Conservation (phyloP, 2,329 filamentous ascomycete genomes). For the Cyphellophora attinorum region DNA sequence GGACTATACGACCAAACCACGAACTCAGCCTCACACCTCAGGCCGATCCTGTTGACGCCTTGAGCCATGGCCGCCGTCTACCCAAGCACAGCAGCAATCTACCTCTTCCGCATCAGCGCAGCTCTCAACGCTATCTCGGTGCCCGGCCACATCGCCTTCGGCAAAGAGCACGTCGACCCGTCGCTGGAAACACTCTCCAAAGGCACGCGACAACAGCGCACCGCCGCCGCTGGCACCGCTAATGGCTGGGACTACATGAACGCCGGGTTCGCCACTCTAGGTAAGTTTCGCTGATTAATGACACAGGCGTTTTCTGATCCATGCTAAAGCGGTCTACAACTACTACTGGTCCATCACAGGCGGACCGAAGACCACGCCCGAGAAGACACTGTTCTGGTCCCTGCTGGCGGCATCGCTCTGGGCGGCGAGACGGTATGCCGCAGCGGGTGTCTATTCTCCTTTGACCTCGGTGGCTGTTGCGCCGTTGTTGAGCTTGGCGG, state of each 20-base stretch:
- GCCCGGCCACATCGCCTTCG: conserved; percentile 5
- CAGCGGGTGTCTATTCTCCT: conserved; percentile 2
- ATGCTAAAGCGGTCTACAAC: conserved; percentile 4
- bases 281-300: too few species aligned
- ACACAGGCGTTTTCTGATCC: too few species aligned
- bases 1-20: too few species aligned
- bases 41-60: too few species aligned
- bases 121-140: conserved; percentile 4
- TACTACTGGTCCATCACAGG: conserved; percentile 5
- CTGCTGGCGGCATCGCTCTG: conserved; percentile 1
- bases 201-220: neutral
- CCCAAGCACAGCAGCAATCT: too few species aligned
- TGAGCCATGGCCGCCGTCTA: too few species aligned
- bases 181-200: neutral
- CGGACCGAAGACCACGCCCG: conserved; percentile 3
- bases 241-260: conserved; percentile 1
- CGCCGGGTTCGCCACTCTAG: neutral
- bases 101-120: conserved; percentile 5
- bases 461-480: conserved; percentile 4
- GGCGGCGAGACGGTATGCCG: conserved; percentile 2
- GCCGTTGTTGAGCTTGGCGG: conserved; percentile 1
- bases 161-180: neutral
- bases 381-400: conserved; percentile 6
- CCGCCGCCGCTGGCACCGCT: neutral
- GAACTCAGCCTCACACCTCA: too few species aligned